Conservation (phyloP, 1,284 basidiomycete genomes). For the Xerocomus tenax region DNA sequence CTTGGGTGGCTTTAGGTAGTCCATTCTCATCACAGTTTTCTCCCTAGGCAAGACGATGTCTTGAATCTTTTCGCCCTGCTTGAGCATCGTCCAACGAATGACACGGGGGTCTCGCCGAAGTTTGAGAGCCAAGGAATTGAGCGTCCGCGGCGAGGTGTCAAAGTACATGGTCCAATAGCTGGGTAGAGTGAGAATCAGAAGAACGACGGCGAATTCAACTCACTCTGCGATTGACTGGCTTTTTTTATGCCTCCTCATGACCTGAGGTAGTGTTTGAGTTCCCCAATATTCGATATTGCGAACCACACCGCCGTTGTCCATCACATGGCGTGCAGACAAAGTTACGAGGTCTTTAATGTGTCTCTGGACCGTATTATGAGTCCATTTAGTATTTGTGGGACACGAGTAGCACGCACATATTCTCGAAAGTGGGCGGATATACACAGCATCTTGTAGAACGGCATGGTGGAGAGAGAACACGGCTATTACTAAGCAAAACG, state of each 20-base stretch:
- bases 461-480: slow-evolving; percentile 35
- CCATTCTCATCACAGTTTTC: slow-evolving; percentile 31
- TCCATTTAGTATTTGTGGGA: background rate
- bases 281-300: slow-evolving; percentile 72
- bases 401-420: slow-evolving; percentile 46
- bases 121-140: slow-evolving; percentile 54
- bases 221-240: slow-evolving; percentile 69
- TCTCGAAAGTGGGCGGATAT: slow-evolving; percentile 64
- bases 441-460: slow-evolving; percentile 74
- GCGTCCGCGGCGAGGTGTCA: slow-evolving; percentile 69
- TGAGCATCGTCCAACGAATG: slow-evolving; percentile 74
- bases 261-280: slow-evolving; percentile 63
- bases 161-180: slow-evolving; percentile 90
- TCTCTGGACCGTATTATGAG: slow-evolving; percentile 37
- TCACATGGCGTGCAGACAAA: slow-evolving; percentile 64
- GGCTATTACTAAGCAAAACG: slow-evolving; percentile 1
- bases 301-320: slow-evolving; percentile 74
- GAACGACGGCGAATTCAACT: slow-evolving; percentile 31
- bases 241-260: slow-evolving; percentile 63
- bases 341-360: slow-evolving; percentile 72
- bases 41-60: slow-evolving; percentile 45
- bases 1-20: slow-evolving; percentile 22
- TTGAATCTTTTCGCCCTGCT: slow-evolving; percentile 66
- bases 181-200: slow-evolving; percentile 12
- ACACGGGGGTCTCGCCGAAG: slow-evolving; percentile 75